Evolutionary conservation across 352 stramenopile genomes (phyloP).

Genomic region (Pythium utonaiense): DNA sequence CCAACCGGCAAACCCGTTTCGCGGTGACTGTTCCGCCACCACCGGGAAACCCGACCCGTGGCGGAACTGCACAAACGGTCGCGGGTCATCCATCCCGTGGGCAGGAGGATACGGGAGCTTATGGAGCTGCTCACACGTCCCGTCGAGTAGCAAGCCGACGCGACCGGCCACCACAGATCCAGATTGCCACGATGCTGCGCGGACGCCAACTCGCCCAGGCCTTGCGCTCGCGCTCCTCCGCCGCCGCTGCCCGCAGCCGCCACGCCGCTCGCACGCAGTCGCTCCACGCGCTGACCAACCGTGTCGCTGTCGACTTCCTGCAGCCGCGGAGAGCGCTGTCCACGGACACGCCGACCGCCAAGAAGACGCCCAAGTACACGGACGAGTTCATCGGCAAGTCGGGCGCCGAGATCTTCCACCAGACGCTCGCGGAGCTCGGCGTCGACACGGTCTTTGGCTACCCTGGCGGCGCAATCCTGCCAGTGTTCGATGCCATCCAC

Average conservation of each 20-base stretch:
- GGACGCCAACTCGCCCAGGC: constrained; percentile 25
- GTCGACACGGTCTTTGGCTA: constrained; percentile 93
- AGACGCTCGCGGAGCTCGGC: constrained; percentile 88
- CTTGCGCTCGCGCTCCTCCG: constrained; percentile 19
- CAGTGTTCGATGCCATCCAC: constrained; percentile 94
- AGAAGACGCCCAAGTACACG: constrained; percentile 37
- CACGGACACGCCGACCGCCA: constrained; percentile 10
- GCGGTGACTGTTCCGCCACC: background rate
- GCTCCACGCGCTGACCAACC: constrained; percentile 17
- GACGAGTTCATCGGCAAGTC: constrained; percentile 90
- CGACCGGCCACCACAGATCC: background rate
- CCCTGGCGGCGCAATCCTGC: constrained; percentile 91
- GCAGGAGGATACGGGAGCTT: background rate
- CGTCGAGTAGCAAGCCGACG: background rate
- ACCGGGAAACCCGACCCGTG: constrained; percentile 4
- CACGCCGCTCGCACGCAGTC: background rate
- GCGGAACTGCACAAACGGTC: constrained; percentile 21
- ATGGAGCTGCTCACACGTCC: background rate
- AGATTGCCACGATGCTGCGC: constrained; percentile 26
- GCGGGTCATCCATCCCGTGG: constrained; percentile 1
- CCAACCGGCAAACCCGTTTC: background rate
- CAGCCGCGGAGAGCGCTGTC: constrained; percentile 28
- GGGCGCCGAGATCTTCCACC: constrained; percentile 93
- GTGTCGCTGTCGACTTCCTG: constrained; percentile 26
- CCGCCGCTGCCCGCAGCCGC: constrained; percentile 2